These are phyloP conservation scores for Solanum chmielewskii DNA, from an alignment of 257 asterid genomes.

Conservation along the genomic window DNA sequence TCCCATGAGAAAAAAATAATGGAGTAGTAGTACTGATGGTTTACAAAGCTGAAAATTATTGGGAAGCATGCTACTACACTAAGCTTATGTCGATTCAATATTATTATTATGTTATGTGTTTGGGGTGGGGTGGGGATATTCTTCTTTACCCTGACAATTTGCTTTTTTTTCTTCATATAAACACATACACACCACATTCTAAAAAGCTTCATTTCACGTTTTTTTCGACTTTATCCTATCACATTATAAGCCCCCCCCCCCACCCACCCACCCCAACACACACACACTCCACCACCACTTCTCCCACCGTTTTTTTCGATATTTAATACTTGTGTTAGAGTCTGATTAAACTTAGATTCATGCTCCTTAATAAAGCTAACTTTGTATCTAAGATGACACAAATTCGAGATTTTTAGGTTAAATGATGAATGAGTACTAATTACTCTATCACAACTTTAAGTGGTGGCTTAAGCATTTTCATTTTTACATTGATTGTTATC, in stretches of 20 bases:
- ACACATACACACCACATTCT: background rate
- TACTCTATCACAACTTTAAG: too few species aligned
- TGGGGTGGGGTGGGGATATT: background rate
- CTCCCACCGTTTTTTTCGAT: background rate
- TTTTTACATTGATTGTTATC: too few species aligned
- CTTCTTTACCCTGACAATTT: background rate
- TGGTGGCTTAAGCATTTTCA: background rate
- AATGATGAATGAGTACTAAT: too few species aligned
- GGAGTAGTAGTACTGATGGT: background rate
- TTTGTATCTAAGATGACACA: too few species aligned
- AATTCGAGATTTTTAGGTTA: too few species aligned
- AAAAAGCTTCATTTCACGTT: background rate
- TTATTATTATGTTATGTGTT: background rate
- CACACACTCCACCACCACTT: background rate
- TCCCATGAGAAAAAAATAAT: background rate
- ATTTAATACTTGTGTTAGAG: fast-evolving
- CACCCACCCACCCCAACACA: too few species aligned
- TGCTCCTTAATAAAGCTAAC: too few species aligned
- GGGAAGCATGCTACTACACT: background rate
- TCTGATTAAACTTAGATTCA: too few species aligned
- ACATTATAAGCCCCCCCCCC: background rate
- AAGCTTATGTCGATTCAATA: background rate
- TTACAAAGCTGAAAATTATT: background rate
- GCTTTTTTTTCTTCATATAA: background rate
- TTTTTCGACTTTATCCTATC: background rate